Conservation (phyloP, 192 early-diverging fungal genomes). For the Coemansia sp. region DNA sequence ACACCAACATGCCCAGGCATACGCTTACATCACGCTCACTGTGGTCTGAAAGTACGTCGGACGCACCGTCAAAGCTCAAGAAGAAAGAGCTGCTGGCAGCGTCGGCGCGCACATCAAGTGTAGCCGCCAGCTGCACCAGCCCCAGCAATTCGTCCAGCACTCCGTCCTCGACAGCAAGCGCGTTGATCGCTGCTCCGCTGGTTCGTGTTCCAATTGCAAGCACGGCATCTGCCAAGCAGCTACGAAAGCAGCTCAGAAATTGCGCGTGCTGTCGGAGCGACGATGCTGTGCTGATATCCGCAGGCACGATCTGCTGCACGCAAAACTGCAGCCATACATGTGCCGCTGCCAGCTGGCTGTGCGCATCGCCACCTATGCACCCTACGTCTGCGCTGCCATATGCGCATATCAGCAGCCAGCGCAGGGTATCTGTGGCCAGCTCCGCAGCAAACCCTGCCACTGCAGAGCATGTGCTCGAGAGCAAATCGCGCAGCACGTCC, state of each 20-base stretch:
- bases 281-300: constrained; percentile 2
- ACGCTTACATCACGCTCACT: not conserved
- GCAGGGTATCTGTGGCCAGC: constrained; percentile 1
- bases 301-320: constrained; percentile 12
- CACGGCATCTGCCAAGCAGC: constrained; percentile 13
- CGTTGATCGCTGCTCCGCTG: not conserved
- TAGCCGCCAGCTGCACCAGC: constrained; percentile 20
- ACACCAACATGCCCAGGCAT: constrained; percentile 9
- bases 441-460: constrained; percentile 2
- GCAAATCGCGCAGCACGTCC: constrained; percentile 4
- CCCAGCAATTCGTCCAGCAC: constrained; percentile 15
- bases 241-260: constrained; percentile 11
- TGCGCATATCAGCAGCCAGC: constrained; percentile 18
- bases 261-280: constrained; percentile 7
- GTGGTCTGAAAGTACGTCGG: not conserved
- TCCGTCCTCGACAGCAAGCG: constrained; percentile 5
- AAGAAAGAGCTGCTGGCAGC: not conserved
- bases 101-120: constrained; percentile 1
- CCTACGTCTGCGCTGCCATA: not conserved
- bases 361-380: not conserved
- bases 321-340: constrained; percentile 15
- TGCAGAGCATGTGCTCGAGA: not conserved
- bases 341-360: not conserved
- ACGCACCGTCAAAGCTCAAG: constrained; percentile 9
- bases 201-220: not conserved